Evolutionary conservation across 345 rosid species (phyloP), one percentile per base, ranked within the genome.

Genomic region (Arabidopsis arenosa): DNA sequence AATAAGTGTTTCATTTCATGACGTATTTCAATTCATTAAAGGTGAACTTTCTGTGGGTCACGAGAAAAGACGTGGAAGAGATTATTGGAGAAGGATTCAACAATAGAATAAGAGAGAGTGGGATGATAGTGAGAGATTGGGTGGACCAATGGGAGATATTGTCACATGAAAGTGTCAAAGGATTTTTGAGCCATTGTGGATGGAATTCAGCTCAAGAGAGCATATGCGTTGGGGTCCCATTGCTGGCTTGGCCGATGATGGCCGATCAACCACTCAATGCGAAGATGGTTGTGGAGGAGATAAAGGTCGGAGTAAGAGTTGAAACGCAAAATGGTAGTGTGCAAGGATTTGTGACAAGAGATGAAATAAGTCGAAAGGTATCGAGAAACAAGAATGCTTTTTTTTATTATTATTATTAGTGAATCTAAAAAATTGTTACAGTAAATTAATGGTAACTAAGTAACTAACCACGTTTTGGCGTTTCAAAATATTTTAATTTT

Each of bases 191-290:
- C 39, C 98, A 93, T 40, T 93, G 97, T 33, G 98, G 97, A 5
- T 91, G 97, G 98, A 93, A 91, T 63, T 93, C 98, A 4, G 81
- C 78, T 0, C 48, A 84, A 64, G 97, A 93, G 75, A 87, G 92
- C 75, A 77, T 93, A 70, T 81, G 90, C 28, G 85, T 83, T 1
- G 93, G 86, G 1, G 88, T 91, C n/a, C 98, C 93, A 0, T 81
- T 93, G 18, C 78, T 93, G 6, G 92, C 88, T 15, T 89, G 93
- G 97, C 91, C 97, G 0, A 75, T 87, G 92, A 82, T 84, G 86
- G 98, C 91, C 0, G 96, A 91, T 15, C 96, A 93, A 76, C 90
- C 86, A 0, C 53, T 88, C 61, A 93, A 89, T 36, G 88, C 93
- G 0, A 87, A 80, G 70, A 61, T 88, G 86, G 59, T 89, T 35